Base-by-base conservation (phyloP, 306 rosid species). In the Ormosia emarginata region DNA sequence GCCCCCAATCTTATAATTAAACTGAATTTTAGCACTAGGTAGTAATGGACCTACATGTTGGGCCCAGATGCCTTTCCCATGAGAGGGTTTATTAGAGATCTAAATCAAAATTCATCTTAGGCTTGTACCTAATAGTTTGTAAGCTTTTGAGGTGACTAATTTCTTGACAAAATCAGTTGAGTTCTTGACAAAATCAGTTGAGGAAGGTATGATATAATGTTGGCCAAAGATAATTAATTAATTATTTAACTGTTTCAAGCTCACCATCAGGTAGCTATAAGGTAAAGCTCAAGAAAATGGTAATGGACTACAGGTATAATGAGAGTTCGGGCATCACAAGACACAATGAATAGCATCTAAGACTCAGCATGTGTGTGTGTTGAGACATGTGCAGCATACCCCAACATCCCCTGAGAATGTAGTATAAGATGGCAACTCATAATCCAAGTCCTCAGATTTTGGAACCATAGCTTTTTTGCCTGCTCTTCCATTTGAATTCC, bases 371-470 rank as follows among this genome's bases (percentile, higher is more conserved):
- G 49, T 58, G 57, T 24, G 36, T 49, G 55, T 52, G 32, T 79
- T 40, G 47, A 68, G 69, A 57, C 7, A 73, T 66, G 30, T 6
- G 58, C 69, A 67, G n/a, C 81, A 40, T 90, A 94, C 98, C 94
- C 88, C 89, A 29, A 82, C 82, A 79, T 84, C 78, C 53, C 68
- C 79, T 7, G 92, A 83, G 40, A 81, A 86, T 56, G 86, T 18
- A 39, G 85, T 30, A 29, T 83, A 74, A 33, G 92, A 53, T 30
- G 90, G 84, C 55, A 89, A 78, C 47, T 84, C 88, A 69, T 70
- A 89, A 67, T 90, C 97, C 84, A 90, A 70, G 33, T 85, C 77
- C 90, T 94, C 98, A 30, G 89, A 75, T 87, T 92, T 94, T 33
- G 94, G 92, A 50, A 84, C 64, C 71, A 87, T 13, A 32, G 57